Percentiles rank a stretch among this genome's conserved stretches.
Evolutionary conservation across 768 basidiomycete genomes (phyloP).

Genomic region (Amanita molliuscula): DNA sequence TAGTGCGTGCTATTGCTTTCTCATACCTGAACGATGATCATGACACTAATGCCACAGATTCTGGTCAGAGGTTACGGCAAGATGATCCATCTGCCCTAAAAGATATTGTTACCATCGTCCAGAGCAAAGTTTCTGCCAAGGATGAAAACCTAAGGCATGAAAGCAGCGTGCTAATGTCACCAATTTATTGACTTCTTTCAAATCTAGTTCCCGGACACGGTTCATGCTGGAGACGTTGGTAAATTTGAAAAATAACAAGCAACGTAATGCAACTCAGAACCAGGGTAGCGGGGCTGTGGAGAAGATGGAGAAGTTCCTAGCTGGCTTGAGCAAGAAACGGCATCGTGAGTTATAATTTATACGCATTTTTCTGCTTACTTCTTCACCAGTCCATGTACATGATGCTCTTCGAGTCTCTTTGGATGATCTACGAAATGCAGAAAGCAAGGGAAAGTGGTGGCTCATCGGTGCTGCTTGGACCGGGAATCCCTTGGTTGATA

Average conservation of each 20-base stretch:
- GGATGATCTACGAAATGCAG: slow-evolving; percentile 73
- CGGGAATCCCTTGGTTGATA: slow-evolving; percentile 83
- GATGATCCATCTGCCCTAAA: slow-evolving; percentile 91
- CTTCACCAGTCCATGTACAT: slow-evolving; percentile 54
- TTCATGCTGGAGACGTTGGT: slow-evolving; percentile 95
- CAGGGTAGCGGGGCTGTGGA: slow-evolving; percentile 70
- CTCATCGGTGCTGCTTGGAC: slow-evolving; percentile 94
- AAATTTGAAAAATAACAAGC: slow-evolving; percentile 88
- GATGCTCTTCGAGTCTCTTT: slow-evolving; percentile 84
- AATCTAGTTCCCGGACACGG: slow-evolving; percentile 68
- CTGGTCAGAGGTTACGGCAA: slow-evolving; percentile 82
- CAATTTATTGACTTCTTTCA: not conserved
- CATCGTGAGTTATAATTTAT: slow-evolving; percentile 38
- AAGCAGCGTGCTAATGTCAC: not conserved
- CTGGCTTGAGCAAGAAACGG: slow-evolving; percentile 63
- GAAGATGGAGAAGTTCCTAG: slow-evolving; percentile 82
- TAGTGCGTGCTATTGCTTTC: slow-evolving; percentile 36
- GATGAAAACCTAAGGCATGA: slow-evolving; percentile 43
- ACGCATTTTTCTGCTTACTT: not conserved
- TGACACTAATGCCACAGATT: slow-evolving; percentile 39
- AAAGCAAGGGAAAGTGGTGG: slow-evolving; percentile 97
- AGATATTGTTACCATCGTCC: slow-evolving; percentile 81
- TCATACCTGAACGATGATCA: not conserved
- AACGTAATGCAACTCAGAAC: slow-evolving; percentile 50
- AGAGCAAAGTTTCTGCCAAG: slow-evolving; percentile 50